phyloP scores from a whole-genome alignment of 108 stramenopile species.

The Conticribra guillardii region DNA sequence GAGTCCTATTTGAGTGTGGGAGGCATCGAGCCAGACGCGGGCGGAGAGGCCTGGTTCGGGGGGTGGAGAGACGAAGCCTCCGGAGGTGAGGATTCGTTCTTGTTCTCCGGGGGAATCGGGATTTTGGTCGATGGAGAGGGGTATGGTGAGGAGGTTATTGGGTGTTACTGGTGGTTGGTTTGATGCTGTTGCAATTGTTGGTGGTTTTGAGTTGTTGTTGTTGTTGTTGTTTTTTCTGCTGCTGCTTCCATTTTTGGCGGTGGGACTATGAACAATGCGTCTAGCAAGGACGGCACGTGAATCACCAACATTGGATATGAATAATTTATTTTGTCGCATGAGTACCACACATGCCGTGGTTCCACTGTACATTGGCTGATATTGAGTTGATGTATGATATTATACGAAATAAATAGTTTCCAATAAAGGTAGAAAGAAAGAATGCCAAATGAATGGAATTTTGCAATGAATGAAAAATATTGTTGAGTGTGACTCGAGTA shows the following conservation, averaged over 20 bases:
- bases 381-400: background rate
- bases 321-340: constrained; percentile 72
- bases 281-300: constrained; percentile 89
- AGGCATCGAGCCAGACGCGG: constrained; percentile 90
- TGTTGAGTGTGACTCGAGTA: background rate
- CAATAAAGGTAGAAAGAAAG: background rate
- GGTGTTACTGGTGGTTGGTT: too few relatives aligned
- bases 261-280: constrained; percentile 24
- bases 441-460: too few relatives aligned
- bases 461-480: too few relatives aligned
- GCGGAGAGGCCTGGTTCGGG: constrained; percentile 89
- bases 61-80: constrained; percentile 94
- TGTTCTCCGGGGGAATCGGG: constrained; percentile 81
- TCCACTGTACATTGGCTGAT: constrained; percentile 78
- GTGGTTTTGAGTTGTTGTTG: background rate
- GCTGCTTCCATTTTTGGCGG: constrained; percentile 4
- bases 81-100: constrained; percentile 80
- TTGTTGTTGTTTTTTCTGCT: constrained; percentile 1
- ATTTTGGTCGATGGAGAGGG: constrained; percentile 91
- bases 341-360: constrained; percentile 92
- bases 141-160: constrained; percentile 54
- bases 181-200: background rate
- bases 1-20: constrained; percentile 92
- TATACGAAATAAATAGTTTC: background rate
- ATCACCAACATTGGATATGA: constrained; percentile 91